A percentile compares a stretch with the other conserved stretches of the same genome.
phyloP scores from a whole-genome alignment of 2,329 filamentous ascomycete species.

The Cladosporium velox region DNA sequence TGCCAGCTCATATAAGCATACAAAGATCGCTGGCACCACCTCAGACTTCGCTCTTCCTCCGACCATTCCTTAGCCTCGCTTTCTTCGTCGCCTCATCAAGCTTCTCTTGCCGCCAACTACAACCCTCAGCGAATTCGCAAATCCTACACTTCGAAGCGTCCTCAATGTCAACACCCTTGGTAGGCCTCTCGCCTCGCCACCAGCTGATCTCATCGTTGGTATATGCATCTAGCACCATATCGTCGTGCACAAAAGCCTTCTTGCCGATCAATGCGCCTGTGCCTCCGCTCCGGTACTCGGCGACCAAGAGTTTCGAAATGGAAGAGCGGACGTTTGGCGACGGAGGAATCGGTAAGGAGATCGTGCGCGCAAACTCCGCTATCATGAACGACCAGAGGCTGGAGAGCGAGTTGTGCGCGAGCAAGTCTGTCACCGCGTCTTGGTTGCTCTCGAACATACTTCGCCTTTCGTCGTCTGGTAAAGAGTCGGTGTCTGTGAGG shows the following conservation, averaged over 20 bases:
- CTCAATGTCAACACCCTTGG: slow-evolving; percentile 75
- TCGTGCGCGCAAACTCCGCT: slow-evolving; percentile 53
- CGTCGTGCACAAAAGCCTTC: slow-evolving; percentile 67
- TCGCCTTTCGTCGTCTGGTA: slow-evolving; percentile 27
- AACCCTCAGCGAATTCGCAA: slow-evolving; percentile 80
- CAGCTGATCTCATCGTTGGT: slow-evolving; percentile 72
- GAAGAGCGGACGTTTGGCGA: slow-evolving; percentile 48
- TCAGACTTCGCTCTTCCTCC: slow-evolving; percentile 29
- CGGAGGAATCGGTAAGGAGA: slow-evolving; percentile 29
- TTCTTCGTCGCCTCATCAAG: slow-evolving; percentile 58
- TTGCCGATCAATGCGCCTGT: slow-evolving; percentile 57
- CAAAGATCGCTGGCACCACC: background rate
- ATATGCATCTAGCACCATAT: slow-evolving; percentile 64
- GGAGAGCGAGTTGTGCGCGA: slow-evolving; percentile 60
- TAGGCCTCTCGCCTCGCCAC: slow-evolving; percentile 77
- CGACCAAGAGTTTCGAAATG: slow-evolving; percentile 59
- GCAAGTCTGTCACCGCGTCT: slow-evolving; percentile 54
- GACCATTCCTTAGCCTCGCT: slow-evolving; percentile 27
- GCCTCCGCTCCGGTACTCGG: slow-evolving; percentile 54
- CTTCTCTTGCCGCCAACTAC: slow-evolving; percentile 73
- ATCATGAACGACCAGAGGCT: slow-evolving; percentile 66
- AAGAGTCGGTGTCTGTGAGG: slow-evolving; percentile 45
- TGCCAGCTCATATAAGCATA: background rate
- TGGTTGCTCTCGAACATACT: slow-evolving; percentile 40
- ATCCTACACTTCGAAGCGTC: slow-evolving; percentile 85